Evolutionary conservation across 2,329 filamentous ascomycete genomes (phyloP).

Genomic region (Monilinia fructigena): DNA sequence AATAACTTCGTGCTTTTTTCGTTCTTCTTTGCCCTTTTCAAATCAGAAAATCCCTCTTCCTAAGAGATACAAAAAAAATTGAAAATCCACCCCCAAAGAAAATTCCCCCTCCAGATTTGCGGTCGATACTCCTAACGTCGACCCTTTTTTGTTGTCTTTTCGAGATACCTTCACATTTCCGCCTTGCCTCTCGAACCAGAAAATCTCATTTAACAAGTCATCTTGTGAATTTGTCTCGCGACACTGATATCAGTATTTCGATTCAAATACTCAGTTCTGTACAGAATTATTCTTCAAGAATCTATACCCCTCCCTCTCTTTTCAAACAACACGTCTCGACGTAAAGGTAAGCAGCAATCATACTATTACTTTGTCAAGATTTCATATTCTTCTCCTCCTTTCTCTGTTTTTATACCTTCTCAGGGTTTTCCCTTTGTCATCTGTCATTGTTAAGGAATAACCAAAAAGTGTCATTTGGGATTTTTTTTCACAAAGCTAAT

Average conservation of each 20-base stretch:
- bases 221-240: slow-evolving; percentile 8
- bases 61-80: slow-evolving; percentile 43
- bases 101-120: slow-evolving; percentile 30
- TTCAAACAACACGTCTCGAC: slow-evolving; percentile 31
- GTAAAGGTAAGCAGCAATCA: slow-evolving; percentile 30
- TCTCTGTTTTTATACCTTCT: slow-evolving; percentile 12
- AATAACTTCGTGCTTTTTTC: slow-evolving; percentile 40
- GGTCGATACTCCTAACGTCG: slow-evolving; percentile 29
- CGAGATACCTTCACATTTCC: slow-evolving; percentile 25
- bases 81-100: slow-evolving; percentile 40
- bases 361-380: slow-evolving; percentile 1
- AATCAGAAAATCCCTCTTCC: slow-evolving; percentile 39
- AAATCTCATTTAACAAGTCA: background rate
- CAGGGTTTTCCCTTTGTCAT: slow-evolving; percentile 5
- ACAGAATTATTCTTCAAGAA: slow-evolving; percentile 28
- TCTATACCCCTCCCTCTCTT: slow-evolving; percentile 26
- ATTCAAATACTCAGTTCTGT: slow-evolving; percentile 25
- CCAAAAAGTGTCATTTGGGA: background rate
- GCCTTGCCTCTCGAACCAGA: slow-evolving; percentile 26
- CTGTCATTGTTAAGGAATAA: background rate
- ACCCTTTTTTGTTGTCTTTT: background rate
- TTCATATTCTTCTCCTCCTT: slow-evolving; percentile 5
- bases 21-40: slow-evolving; percentile 40
- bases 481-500: slow-evolving; percentile 24
- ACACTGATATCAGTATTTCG: slow-evolving; percentile 24